Evolutionary conservation across 2,329 filamentous ascomycete species (phyloP).

Genomic region (Teratosphaeria destructans): DNA sequence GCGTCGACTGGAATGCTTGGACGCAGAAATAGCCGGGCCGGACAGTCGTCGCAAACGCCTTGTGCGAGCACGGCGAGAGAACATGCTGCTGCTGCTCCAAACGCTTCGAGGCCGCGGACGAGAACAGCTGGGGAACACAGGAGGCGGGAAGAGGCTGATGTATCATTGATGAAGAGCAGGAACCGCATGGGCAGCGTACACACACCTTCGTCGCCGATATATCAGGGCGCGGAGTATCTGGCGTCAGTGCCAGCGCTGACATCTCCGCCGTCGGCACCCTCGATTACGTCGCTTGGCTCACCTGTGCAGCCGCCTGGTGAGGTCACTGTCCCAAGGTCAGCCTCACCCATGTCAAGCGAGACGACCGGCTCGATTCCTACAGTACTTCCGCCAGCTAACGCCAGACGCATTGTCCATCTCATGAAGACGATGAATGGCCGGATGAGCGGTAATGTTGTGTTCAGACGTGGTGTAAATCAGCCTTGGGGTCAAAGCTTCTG

Average conservation of each 20-base stretch:
- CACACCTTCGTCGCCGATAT: slow-evolving; percentile 47
- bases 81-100: slow-evolving; percentile 1
- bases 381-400: slow-evolving; percentile 43
- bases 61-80: slow-evolving; percentile 9
- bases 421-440: slow-evolving; percentile 70
- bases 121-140: slow-evolving; percentile 39
- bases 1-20: slow-evolving; percentile 9
- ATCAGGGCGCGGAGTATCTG: slow-evolving; percentile 29
- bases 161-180: slow-evolving; percentile 38
- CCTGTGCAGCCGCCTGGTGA: slow-evolving; percentile 15
- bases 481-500: slow-evolving; percentile 63
- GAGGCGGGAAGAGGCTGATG: slow-evolving; percentile 31
- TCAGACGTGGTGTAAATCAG: slow-evolving; percentile 50
- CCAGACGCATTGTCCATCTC: slow-evolving; percentile 57
- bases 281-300: slow-evolving; percentile 21
- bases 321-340: slow-evolving; percentile 14
- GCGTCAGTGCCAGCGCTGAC: slow-evolving; percentile 21
- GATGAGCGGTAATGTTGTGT: slow-evolving; percentile 71
- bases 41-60: slow-evolving; percentile 7
- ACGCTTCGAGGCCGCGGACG: slow-evolving; percentile 34
- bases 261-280: slow-evolving; percentile 18
- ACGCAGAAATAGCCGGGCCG: slow-evolving; percentile 16
- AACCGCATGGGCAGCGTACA: slow-evolving; percentile 58
- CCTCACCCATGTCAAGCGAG: slow-evolving; percentile 20
- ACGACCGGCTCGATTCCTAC: slow-evolving; percentile 21